Evolutionary conservation across 495 filamentous ascomycete genomes (phyloP), one percentile per base, ranked within the genome.

Genomic region (Rhypophila decipiens): DNA sequence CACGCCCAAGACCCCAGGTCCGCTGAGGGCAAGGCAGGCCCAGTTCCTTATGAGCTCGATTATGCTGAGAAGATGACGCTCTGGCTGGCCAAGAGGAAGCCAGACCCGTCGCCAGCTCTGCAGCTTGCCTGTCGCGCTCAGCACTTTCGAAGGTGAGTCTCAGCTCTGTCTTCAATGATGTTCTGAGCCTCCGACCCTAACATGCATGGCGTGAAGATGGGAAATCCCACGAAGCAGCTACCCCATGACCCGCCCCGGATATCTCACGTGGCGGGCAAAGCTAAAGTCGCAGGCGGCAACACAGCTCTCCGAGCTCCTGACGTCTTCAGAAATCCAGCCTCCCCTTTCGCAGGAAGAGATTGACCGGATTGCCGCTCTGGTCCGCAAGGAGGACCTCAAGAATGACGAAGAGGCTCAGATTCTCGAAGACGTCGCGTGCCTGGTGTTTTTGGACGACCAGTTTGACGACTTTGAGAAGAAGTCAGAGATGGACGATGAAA

Each of bases 361-460:
- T 17, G 59, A 65, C 49, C 65, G 79, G 48, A 78, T 86, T 3
- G 79, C 72, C 0, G 67, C 70, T 23, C 58, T 88, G 62, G 73
- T 88, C 37, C 60, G 80, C 40, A 87, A 88, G 66, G 83, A 86
- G 49, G 73, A 75, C 33, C 58, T 87, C 51, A 74, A 73, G 64
- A 51, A 66, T 44, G 80, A 87, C 49, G 66, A 71, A 27, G 85
- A 89, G 59, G 77, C 77, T 48, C 84, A 88, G 72, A 70, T 77
- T 5, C 65, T 93, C 51, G 87, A 93, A 65, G 87, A 93, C 68
- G 85, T 88, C 45, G 87, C 87, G 13, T 93, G 87, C 64, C 66
- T 93, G 37, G 87, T 93, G 27, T 93, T 93, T 62, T 60, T 93
- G 55, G 87, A 90, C 61, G 87, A 88, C 58, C 86, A 90, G 67